phyloP scores from a whole-genome alignment of 306 rosid genomes.

The Begonia loranthoides region DNA sequence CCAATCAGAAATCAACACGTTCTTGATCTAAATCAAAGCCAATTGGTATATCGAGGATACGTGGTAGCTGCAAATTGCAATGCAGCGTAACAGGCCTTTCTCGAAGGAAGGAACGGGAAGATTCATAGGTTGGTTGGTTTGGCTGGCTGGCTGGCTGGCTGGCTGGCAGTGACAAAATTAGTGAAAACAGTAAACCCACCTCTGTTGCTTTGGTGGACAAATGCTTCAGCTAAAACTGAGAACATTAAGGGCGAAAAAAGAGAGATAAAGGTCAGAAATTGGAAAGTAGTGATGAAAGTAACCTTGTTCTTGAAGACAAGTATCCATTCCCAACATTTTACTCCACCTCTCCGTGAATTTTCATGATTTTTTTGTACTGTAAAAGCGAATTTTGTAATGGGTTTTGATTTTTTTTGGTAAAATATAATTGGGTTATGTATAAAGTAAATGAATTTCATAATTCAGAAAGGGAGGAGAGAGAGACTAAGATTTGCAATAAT shows the following conservation, averaged over 20 bases:
- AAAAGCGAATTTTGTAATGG: not conserved
- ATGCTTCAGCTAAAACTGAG: slow-evolving; percentile 64
- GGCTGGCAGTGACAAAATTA: too few species aligned
- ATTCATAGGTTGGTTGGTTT: too few species aligned
- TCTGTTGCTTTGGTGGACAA: slow-evolving; percentile 77
- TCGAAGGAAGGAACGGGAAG: too few species aligned
- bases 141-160: too few species aligned
- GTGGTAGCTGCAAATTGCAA: too few species aligned
- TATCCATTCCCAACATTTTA: slow-evolving; percentile 17
- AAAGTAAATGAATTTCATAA: not conserved
- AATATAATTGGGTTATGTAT: too few species aligned
- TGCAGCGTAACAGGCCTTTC: too few species aligned
- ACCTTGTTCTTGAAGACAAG: slow-evolving; percentile 87
- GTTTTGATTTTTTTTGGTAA: not conserved
- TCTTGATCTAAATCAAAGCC: too few species aligned
- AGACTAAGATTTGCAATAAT: slow-evolving; percentile 16
- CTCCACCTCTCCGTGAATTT: slow-evolving; percentile 24
- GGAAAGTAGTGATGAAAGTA: slow-evolving; percentile 34
- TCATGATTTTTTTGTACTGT: not conserved
- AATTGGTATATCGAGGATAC: too few species aligned
- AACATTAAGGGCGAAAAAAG: not conserved
- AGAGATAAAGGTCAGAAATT: slow-evolving; percentile 7
- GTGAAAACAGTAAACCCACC: slow-evolving; percentile 47
- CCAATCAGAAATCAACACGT: too few species aligned
- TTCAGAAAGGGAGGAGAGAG: slow-evolving; percentile 3